Percentiles rank a stretch among this genome's conserved stretches.
phyloP scores from a whole-genome alignment of 306 rosid genomes.

The Vicia sativa region DNA sequence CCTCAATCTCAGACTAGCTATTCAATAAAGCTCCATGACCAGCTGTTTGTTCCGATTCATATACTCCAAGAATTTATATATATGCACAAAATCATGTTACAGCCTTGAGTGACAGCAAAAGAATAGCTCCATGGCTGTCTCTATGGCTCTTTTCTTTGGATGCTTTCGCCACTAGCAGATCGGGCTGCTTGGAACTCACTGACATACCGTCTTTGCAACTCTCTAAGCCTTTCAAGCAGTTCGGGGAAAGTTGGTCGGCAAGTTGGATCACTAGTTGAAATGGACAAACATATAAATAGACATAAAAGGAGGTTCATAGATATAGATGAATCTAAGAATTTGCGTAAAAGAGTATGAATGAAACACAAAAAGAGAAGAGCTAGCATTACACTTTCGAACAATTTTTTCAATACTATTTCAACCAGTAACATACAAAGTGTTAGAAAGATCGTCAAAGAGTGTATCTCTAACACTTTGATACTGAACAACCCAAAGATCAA shows the following conservation, averaged over 20 bases:
- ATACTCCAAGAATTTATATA: neutral
- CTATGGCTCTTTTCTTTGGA: slow-evolving; percentile 65
- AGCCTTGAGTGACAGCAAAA: slow-evolving; percentile 37
- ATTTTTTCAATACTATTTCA: neutral
- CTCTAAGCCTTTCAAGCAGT: slow-evolving; percentile 74
- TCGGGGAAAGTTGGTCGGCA: slow-evolving; percentile 82
- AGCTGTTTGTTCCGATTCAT: slow-evolving; percentile 11
- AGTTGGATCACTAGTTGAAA: slow-evolving; percentile 73
- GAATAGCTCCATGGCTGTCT: slow-evolving; percentile 30
- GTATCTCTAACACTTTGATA: neutral
- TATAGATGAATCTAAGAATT: neutral
- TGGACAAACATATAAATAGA: slow-evolving; percentile 36
- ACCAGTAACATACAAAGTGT: neutral
- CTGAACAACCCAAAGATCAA: slow-evolving; percentile 1
- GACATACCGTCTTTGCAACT: slow-evolving; percentile 64
- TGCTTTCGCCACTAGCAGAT: slow-evolving; percentile 54
- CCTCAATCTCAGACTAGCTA: slow-evolving; percentile 26
- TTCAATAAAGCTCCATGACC: slow-evolving; percentile 39
- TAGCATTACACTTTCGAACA: neutral
- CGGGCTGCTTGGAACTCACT: slow-evolving; percentile 85
- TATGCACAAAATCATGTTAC: slow-evolving; percentile 35
- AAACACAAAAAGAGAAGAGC: neutral
- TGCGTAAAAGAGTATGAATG: slow-evolving; percentile 18
- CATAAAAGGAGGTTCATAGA: slow-evolving; percentile 16
- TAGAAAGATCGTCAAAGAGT: neutral